Percentiles rank a stretch among this genome's conserved stretches.
Conservation (phyloP, 1,284 basidiomycete genomes). For the Wallemia ichthyophaga region DNA sequence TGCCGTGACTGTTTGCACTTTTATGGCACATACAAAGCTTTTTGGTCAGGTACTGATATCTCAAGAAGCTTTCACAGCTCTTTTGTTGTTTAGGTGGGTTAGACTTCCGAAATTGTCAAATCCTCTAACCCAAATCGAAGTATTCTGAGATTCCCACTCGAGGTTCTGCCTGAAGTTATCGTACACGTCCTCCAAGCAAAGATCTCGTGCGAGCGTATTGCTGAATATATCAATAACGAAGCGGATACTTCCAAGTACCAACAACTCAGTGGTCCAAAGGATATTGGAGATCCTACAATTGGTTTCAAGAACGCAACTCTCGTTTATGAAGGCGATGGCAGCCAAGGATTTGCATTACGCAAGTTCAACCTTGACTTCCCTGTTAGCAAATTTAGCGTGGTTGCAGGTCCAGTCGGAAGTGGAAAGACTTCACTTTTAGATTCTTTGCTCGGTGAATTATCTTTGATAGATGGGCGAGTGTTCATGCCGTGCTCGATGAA, state of each 20-base stretch:
- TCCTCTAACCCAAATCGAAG: constrained; percentile 8
- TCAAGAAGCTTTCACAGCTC: constrained; percentile 21
- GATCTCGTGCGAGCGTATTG: constrained; percentile 16
- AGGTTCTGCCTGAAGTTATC: constrained; percentile 7
- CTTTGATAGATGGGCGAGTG: constrained; percentile 19
- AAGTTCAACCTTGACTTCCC: constrained; percentile 29
- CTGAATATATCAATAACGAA: constrained; percentile 20
- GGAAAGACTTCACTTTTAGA: constrained; percentile 21
- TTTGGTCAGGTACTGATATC: constrained; percentile 15
- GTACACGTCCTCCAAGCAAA: constrained; percentile 20
- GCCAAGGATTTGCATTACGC: constrained; percentile 16
- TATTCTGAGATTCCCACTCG: constrained; percentile 17
- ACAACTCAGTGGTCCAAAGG: constrained; percentile 16
- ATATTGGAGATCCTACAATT: constrained; percentile 16
- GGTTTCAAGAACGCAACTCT: constrained; percentile 23
- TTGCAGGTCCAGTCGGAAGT: constrained; percentile 18
- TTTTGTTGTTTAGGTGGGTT: constrained; percentile 18
- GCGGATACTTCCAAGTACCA: constrained; percentile 25
- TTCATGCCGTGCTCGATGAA: constrained; percentile 23
- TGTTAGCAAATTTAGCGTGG: constrained; percentile 17
- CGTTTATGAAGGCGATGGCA: constrained; percentile 10
- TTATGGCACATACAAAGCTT: constrained; percentile 16
- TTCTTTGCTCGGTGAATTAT: constrained; percentile 28
- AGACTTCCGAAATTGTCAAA: too few relatives aligned
- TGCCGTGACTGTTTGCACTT: constrained; percentile 11